Percentiles rank a stretch among this genome's conserved stretches.
These are phyloP conservation scores for Rhodotorula diobovata DNA, from an alignment of 768 basidiomycete genomes.

Conservation along the genomic window DNA sequence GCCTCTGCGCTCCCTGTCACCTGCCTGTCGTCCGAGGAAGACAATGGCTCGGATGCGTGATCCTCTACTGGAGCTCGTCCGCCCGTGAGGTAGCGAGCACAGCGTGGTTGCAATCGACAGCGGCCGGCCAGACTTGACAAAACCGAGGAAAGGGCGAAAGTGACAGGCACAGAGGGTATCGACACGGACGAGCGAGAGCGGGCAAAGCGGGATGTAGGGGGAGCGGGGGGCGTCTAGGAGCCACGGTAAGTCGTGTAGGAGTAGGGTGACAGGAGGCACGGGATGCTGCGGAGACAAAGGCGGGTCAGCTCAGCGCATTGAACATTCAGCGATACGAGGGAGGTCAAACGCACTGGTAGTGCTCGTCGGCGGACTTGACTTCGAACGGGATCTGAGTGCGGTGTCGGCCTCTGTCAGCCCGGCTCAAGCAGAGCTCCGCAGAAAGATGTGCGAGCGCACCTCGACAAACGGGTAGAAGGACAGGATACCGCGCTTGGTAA, in stretches of 20 bases:
- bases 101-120: too few species aligned
- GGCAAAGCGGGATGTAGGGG: background rate
- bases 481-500: constrained; percentile 27
- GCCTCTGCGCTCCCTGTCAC: too few species aligned
- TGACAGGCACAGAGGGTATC: too few species aligned
- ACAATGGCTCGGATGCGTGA: too few species aligned
- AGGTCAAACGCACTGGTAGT: constrained; percentile 39
- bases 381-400: constrained; percentile 43
- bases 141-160: too few species aligned
- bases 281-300: constrained; percentile 24
- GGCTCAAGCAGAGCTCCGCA: background rate
- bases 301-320: background rate
- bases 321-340: background rate
- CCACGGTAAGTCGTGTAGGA: constrained; percentile 46
- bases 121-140: too few species aligned
- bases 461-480: constrained; percentile 46
- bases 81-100: too few species aligned
- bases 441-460: constrained; percentile 21
- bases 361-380: constrained; percentile 41
- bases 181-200: background rate
- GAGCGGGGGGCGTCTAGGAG: constrained; percentile 15
- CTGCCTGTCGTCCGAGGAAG: too few species aligned
- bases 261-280: constrained; percentile 44
- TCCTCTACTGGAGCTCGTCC: too few species aligned
- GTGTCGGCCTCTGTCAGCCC: background rate